A percentile compares a stretch with the other conserved stretches of the same genome.
These are phyloP conservation scores for Hyphopichia burtonii DNA, from an alignment of 1,139 yeast species.

Conservation along the genomic window DNA sequence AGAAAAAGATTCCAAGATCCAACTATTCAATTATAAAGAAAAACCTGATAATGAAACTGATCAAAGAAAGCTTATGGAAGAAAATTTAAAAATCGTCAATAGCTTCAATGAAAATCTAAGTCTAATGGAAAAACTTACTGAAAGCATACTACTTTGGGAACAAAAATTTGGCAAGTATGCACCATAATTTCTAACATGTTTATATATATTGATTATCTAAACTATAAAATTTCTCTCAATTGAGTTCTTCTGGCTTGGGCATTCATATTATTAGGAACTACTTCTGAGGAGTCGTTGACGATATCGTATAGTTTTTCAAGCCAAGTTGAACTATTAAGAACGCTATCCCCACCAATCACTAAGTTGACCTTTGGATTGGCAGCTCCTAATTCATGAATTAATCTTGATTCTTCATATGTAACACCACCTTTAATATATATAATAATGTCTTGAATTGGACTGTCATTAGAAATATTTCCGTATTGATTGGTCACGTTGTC, in stretches of 20 bases:
- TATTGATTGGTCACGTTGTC: slow-evolving; percentile 36
- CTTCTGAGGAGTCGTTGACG: slow-evolving; percentile 15
- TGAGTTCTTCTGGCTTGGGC: slow-evolving; percentile 15
- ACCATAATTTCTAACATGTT: slow-evolving; percentile 15
- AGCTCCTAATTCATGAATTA: slow-evolving; percentile 69
- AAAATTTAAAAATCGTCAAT: slow-evolving; percentile 33
- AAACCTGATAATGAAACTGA: slow-evolving; percentile 8
- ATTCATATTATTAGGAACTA: slow-evolving; percentile 4
- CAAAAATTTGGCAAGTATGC: slow-evolving; percentile 61
- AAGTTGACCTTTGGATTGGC: slow-evolving; percentile 47
- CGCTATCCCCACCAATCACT: slow-evolving; percentile 75
- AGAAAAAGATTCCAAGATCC: slow-evolving; percentile 60
- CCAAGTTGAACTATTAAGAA: slow-evolving; percentile 61
- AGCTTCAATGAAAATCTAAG: slow-evolving; percentile 59
- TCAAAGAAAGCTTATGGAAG: slow-evolving; percentile 26
- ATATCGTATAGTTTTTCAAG: slow-evolving; percentile 32
- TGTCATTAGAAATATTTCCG: slow-evolving; percentile 16
- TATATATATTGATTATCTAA: not conserved
- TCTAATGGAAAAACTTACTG: slow-evolving; percentile 69
- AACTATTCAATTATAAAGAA: slow-evolving; percentile 37
- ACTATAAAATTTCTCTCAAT: slow-evolving; percentile 25
- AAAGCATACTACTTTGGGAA: slow-evolving; percentile 74
- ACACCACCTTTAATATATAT: slow-evolving; percentile 87
- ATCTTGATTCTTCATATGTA: slow-evolving; percentile 87
- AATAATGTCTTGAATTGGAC: slow-evolving; percentile 66